These are phyloP conservation scores for Candida hispaniensis DNA, from an alignment of 805 yeast genomes.

Conservation along the genomic window DNA sequence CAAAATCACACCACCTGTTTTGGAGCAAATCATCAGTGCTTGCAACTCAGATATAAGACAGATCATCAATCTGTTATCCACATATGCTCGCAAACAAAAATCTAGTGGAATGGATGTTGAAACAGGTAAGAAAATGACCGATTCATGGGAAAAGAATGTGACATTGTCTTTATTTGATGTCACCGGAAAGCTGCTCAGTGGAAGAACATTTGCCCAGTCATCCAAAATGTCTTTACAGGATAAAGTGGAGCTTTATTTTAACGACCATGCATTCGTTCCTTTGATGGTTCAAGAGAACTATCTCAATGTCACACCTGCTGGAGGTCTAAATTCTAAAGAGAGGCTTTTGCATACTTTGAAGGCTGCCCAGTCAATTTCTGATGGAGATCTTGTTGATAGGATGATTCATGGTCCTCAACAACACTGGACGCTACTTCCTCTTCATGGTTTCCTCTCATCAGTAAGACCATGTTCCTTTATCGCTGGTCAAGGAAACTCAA, in stretches of 20 bases:
- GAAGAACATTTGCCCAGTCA: slow-evolving; percentile 45
- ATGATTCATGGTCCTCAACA: slow-evolving; percentile 85
- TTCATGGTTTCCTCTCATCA: slow-evolving; percentile 79
- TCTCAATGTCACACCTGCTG: slow-evolving; percentile 44
- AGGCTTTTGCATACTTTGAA: slow-evolving; percentile 21
- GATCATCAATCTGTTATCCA: slow-evolving; percentile 78
- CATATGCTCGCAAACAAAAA: slow-evolving; percentile 66
- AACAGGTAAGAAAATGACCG: slow-evolving; percentile 51
- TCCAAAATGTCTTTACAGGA: slow-evolving; percentile 56
- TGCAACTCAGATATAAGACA: slow-evolving; percentile 91
- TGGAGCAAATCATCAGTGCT: slow-evolving; percentile 74
- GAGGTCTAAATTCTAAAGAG: slow-evolving; percentile 25
- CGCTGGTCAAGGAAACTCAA: slow-evolving; percentile 44
- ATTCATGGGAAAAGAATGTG: slow-evolving; percentile 82
- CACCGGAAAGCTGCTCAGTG: slow-evolving; percentile 53
- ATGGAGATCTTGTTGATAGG: slow-evolving; percentile 69
- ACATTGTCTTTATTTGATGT: slow-evolving; percentile 89
- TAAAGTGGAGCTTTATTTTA: slow-evolving; percentile 79
- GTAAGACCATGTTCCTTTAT: slow-evolving; percentile 67
- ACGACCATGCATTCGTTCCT: slow-evolving; percentile 90
- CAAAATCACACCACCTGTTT: slow-evolving; percentile 64
- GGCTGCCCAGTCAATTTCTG: slow-evolving; percentile 84
- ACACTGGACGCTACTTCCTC: slow-evolving; percentile 86
- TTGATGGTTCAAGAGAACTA: slow-evolving; percentile 95
- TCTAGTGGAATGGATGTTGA: slow-evolving; percentile 40